Evolutionary conservation across 805 yeast genomes (phyloP).

Genomic region (Monosporozyma solicola): DNA sequence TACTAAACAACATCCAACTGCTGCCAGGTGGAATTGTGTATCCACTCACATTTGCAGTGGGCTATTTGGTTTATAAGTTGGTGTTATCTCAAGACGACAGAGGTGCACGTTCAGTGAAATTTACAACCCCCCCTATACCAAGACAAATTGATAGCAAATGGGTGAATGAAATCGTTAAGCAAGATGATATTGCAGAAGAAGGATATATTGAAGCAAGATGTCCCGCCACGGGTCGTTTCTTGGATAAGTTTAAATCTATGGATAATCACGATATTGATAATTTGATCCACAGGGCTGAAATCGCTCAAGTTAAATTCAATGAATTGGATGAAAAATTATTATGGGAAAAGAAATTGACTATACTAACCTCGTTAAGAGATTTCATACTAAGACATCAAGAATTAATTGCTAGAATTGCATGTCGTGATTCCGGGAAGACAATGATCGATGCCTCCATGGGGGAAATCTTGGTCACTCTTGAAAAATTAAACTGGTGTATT

Average conservation of each 20-base stretch:
- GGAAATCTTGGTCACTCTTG: slow-evolving; percentile 89
- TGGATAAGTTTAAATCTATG: slow-evolving; percentile 63
- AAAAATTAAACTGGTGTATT: slow-evolving; percentile 84
- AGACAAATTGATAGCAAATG: slow-evolving; percentile 19
- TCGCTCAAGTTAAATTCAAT: slow-evolving; percentile 30
- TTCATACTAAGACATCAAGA: slow-evolving; percentile 77
- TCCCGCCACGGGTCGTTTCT: slow-evolving; percentile 90
- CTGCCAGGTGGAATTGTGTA: background rate
- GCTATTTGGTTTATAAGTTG: slow-evolving; percentile 13
- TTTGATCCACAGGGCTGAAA: slow-evolving; percentile 36
- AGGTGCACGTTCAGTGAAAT: background rate
- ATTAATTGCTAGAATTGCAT: slow-evolving; percentile 81
- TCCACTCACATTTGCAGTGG: background rate
- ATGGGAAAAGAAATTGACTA: slow-evolving; percentile 54
- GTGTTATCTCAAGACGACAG: slow-evolving; percentile 4
- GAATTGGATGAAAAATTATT: background rate
- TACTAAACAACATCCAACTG: background rate
- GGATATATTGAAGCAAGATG: slow-evolving; percentile 43
- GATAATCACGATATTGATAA: slow-evolving; percentile 63
- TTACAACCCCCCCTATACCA: background rate
- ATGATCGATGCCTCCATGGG: slow-evolving; percentile 95
- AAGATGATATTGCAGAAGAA: slow-evolving; percentile 36
- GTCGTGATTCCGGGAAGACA: slow-evolving; percentile 94
- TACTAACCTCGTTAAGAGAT: slow-evolving; percentile 60
- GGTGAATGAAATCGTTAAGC: slow-evolving; percentile 71